Percentiles rank a stretch among this genome's conserved stretches.
phyloP scores from a whole-genome alignment of 2,329 filamentous ascomycete species.

The Sclerotinia trifoliorum region DNA sequence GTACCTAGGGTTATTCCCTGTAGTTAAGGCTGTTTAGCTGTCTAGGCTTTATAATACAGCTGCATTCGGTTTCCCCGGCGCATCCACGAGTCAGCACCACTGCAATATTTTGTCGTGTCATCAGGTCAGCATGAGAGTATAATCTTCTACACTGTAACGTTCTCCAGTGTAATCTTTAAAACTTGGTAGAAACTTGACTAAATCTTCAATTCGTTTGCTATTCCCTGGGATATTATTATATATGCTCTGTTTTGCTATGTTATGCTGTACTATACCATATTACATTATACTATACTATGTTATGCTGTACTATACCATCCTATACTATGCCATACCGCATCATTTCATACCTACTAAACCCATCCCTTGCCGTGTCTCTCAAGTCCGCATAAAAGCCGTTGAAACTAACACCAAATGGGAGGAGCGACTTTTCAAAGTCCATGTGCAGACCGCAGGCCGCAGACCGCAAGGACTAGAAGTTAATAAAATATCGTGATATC shows the following conservation, averaged over 20 bases:
- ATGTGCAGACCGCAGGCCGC: not conserved
- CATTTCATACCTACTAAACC: not conserved
- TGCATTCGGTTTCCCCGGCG: slow-evolving; percentile 2
- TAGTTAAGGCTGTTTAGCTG: not conserved
- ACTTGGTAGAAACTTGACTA: not conserved
- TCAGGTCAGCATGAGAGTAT: slow-evolving; percentile 4
- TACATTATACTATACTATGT: no score
- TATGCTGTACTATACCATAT: no score
- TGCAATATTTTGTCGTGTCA: not conserved
- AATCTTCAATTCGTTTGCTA: not conserved
- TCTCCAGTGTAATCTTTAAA: not conserved
- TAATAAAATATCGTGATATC: not conserved
- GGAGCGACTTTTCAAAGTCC: not conserved
- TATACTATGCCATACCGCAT: not conserved
- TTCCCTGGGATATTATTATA: not conserved
- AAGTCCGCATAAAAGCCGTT: not conserved
- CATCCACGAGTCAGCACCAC: no score
- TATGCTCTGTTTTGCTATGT: no score
- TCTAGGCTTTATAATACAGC: not conserved
- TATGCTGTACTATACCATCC: no score
- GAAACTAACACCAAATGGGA: not conserved
- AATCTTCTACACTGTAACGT: not conserved
- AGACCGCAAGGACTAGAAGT: not conserved
- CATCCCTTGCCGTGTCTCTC: not conserved
- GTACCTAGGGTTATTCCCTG: not conserved